Evolutionary conservation across 2,329 filamentous ascomycete species (phyloP), one percentile per base, ranked within the genome.

Genomic region (Trichoderma cornu-damae): DNA sequence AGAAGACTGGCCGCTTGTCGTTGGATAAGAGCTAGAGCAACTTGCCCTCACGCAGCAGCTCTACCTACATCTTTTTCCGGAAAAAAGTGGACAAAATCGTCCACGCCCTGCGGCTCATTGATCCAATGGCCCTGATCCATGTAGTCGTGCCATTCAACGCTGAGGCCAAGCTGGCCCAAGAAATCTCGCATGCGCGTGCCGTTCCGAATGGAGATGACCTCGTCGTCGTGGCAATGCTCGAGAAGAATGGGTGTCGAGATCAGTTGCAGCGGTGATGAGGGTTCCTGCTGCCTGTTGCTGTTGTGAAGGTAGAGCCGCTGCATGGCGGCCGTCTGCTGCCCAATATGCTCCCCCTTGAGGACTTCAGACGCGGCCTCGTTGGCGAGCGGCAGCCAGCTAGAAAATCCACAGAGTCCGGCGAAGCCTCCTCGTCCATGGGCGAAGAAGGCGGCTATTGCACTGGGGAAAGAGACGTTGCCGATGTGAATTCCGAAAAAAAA

Each of bases 401-500:
- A 44, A 18, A 53, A 53, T 11, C 40, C 40, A 16, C 50, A 53
- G n/a, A 53, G n/a, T 3, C 50, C 50, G 11, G 50, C 50, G 20
- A 53, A 53, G 2, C 50, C 50, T 53, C 50, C 50, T 18, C 30
- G 35, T 6, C 50, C 30, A 24, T 53, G 38, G 7, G 50, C 50
- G 12, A 53, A 53, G 6, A 37, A 53, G 4, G 38, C 22, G 20
- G 50, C 50, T 3, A 53, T 22, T 44, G 22, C 38, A 28, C 50
- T 44, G 6, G 26, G n/a, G 11, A 46, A 4, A 18, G n/a, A 12
- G 24, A 4, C 2, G 2, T 12, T 8, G 16, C 7, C 35, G 18
- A 16, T 37, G 35, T 18, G n/a, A 16, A 37, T 16, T 44, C 14
- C n/a, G 35, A 9, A 20, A 7, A 8, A 2, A n/a, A 8, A 20